These are phyloP conservation scores for Astragalus membranaceus DNA, from an alignment of 306 rosid genomes.

Conservation along the genomic window DNA sequence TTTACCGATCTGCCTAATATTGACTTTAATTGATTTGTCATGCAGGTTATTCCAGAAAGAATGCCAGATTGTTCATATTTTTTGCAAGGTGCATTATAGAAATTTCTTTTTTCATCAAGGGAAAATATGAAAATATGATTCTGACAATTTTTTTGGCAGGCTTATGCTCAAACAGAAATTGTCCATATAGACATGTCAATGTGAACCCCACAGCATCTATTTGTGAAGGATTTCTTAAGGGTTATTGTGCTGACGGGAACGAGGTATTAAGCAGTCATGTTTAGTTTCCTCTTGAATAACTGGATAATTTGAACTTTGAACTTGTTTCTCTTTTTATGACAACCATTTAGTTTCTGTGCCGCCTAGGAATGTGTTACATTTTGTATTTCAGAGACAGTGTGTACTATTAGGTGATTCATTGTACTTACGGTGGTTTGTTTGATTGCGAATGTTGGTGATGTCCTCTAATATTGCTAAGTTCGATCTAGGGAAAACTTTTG, in stretches of 20 bases:
- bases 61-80: conserved; percentile 95
- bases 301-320: neutral
- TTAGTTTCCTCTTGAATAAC: neutral
- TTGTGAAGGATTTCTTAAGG: conserved; percentile 91
- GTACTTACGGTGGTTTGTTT: neutral
- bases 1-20: conserved; percentile 16
- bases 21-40: conserved; percentile 21
- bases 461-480: neutral
- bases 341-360: neutral
- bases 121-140: conserved; percentile 22
- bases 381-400: neutral
- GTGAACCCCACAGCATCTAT: conserved; percentile 80
- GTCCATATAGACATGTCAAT: conserved; percentile 92
- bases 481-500: neutral
- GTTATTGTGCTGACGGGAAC: conserved; percentile 84
- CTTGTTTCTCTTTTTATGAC: neutral
- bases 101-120: conserved; percentile 2
- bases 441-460: neutral
- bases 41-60: conserved; percentile 94
- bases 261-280: conserved; percentile 53
- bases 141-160: conserved; percentile 69
- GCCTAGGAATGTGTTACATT: neutral
- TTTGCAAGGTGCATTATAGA: conserved; percentile 63
- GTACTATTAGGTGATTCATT: neutral
- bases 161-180: conserved; percentile 68